Evolutionary conservation across 306 rosid species (phyloP).

Genomic region (Ceratonia siliqua): DNA sequence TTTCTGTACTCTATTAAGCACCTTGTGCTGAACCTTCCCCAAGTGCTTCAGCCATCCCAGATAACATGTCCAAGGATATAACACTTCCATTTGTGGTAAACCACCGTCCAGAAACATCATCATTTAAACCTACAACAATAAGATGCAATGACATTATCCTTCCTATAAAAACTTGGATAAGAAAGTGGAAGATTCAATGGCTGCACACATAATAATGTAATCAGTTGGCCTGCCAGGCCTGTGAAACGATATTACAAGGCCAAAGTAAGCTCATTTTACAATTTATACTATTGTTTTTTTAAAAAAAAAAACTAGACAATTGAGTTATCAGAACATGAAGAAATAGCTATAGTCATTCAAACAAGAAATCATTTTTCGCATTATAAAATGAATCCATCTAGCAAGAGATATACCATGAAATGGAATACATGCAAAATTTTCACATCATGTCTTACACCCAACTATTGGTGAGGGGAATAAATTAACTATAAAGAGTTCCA

Average conservation of each 20-base stretch:
- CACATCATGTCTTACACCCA: background rate
- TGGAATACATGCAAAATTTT: background rate
- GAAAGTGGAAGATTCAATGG: background rate
- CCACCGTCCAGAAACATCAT: conserved; percentile 80
- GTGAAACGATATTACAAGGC: background rate
- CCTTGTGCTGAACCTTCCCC: conserved; percentile 91
- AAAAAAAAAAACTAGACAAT: background rate
- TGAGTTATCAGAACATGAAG: background rate
- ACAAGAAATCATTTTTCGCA: background rate
- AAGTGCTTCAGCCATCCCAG: conserved; percentile 76
- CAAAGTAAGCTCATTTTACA: conserved; percentile 5
- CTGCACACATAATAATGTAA: conserved; percentile 9
- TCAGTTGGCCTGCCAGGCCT: conserved; percentile 11
- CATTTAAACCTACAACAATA: conserved; percentile 62
- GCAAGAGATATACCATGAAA: background rate
- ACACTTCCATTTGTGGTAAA: conserved; percentile 68
- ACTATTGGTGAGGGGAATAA: background rate
- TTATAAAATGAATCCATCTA: background rate
- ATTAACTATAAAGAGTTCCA: conserved; percentile 10
- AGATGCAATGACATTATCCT: conserved; percentile 27
- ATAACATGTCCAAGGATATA: conserved; percentile 53
- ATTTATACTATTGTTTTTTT: background rate
- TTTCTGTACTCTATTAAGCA: conserved; percentile 37
- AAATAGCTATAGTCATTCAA: background rate
- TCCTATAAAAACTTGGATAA: background rate